Percentiles rank a stretch among this genome's conserved stretches.
phyloP scores from a whole-genome alignment of 2,329 filamentous ascomycete genomes.

The Pestalotiopsis sp. region DNA sequence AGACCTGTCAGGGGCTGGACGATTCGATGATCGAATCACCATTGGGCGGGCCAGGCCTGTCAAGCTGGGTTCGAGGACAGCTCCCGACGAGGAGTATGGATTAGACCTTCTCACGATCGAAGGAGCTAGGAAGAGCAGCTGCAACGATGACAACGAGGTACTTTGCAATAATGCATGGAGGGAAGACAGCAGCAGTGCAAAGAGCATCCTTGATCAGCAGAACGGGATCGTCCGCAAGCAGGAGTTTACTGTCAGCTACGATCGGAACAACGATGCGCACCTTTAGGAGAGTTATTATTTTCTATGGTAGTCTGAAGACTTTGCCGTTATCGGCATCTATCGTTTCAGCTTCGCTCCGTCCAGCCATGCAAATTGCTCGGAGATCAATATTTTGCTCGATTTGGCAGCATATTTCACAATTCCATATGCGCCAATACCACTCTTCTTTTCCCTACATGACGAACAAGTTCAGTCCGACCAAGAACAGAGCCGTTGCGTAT shows the following conservation, averaged over 20 bases:
- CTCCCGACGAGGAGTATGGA: not conserved
- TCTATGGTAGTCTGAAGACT: not conserved
- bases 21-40: not conserved
- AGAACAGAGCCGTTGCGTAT: not conserved
- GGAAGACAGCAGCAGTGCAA: not conserved
- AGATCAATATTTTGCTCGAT: not conserved
- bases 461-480: not conserved
- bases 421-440: not conserved
- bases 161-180: not conserved
- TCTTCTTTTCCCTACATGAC: not conserved
- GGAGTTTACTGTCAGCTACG: constrained; percentile 7
- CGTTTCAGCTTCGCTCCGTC: not conserved
- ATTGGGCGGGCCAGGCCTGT: not conserved
- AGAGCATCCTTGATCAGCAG: constrained; percentile 1
- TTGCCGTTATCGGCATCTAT: not conserved
- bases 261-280: not conserved
- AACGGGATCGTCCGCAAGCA: constrained; percentile 6
- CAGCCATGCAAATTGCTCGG: not conserved
- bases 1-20: not conserved
- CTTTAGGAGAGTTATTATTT: not conserved
- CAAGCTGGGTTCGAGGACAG: not conserved
- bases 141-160: not conserved
- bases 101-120: not conserved
- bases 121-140: not conserved
- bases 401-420: not conserved